Evolutionary conservation across 192 early-diverging fungal species (phyloP).

Genomic region (Backusella macrospora): DNA sequence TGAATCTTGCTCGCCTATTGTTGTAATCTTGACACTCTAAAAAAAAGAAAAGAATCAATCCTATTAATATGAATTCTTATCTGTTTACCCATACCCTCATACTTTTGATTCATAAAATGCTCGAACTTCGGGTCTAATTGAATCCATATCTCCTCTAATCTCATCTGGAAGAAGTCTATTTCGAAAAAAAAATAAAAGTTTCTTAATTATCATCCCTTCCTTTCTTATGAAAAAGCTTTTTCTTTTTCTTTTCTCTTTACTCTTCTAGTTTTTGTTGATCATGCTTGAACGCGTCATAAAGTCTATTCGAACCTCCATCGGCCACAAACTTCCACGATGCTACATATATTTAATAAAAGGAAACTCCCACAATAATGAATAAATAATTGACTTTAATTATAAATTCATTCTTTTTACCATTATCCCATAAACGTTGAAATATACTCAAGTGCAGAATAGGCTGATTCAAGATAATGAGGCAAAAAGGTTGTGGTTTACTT

Average conservation of each 20-base stretch:
- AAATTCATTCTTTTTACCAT: constrained; percentile 23
- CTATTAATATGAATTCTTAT: too few relatives aligned
- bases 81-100: too few relatives aligned
- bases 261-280: constrained; percentile 27
- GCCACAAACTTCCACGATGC: constrained; percentile 70
- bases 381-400: neutral
- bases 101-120: constrained; percentile 68
- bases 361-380: too few relatives aligned
- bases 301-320: constrained; percentile 89
- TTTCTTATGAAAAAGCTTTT: neutral
- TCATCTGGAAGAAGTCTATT: constrained; percentile 72
- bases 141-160: constrained; percentile 90
- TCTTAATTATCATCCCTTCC: too few relatives aligned
- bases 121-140: constrained; percentile 60
- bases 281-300: constrained; percentile 68
- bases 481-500: constrained; percentile 19
- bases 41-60: neutral
- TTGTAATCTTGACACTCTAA: constrained; percentile 59
- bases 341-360: constrained; percentile 27
- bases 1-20: constrained; percentile 52
- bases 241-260: constrained; percentile 24
- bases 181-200: neutral
- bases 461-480: constrained; percentile 31
- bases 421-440: constrained; percentile 29
- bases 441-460: constrained; percentile 6